Base-by-base conservation (phyloP, 2,329 filamentous ascomycete genomes). In the Lecanosticta acicola region DNA sequence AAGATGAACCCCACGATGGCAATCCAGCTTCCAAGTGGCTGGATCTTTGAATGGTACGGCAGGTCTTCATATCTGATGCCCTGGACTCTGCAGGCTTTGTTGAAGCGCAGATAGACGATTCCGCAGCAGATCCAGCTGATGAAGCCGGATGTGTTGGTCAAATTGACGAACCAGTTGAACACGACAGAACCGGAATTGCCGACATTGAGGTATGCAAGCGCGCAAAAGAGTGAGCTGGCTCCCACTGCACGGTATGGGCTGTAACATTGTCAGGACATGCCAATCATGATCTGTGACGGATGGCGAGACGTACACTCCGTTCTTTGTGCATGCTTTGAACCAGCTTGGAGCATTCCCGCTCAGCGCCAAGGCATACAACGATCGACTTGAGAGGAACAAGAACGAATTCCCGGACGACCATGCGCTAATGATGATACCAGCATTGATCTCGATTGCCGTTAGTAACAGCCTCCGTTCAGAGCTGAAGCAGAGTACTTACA, bases 121-220 rank as follows among this genome's bases (percentile, higher is more conserved):
- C 72, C 74, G 51, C 75, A 72, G 51, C 68, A 70, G 51, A 72
- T 70, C 77, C 76, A 80, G 8, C 71, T 75, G 48, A 78, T 76
- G 55, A 77, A 68, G 8, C 73, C 74, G 0, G 72, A 73, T 3
- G 74, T 72, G 48, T 74, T 85, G 21, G 80, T 83, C 45, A 87
- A 75, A 62, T 84, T 85, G 56, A 81, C 75, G 61, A 87, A 84
- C 80, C 83, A 87, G 42, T 72, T 74, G 64, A 87, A 87, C 4
- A 75, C 63, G 11, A 71, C 67, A 13, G 67, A 64, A 3, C 68
- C 68, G 38, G 60, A 66, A 41, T 64, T 70, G 13, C 65, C 69
- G 16, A 71, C 67, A 45, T 71, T 75, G 11, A 78, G 64, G 52
- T 76, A 77, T 2, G 72, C 70, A 11, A 77, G 68, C 0, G 61